Conservation (phyloP, 805 yeast species). For the Yamadazyma tumulicola region DNA sequence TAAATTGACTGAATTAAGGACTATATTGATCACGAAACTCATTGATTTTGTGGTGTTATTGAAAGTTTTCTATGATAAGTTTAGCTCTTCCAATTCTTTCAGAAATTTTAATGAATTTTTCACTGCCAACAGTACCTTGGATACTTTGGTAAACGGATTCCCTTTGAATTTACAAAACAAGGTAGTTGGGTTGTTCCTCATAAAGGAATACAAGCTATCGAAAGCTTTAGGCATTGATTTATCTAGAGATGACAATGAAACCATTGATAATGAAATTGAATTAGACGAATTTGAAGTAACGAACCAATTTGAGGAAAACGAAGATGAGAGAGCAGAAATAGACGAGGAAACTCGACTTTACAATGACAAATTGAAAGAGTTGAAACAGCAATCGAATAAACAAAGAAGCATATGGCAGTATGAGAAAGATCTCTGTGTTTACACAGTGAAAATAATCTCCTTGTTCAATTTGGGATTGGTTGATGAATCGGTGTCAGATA, state of each 20-base stretch:
- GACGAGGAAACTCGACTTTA: slow-evolving; percentile 9
- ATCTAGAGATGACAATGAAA: slow-evolving; percentile 54
- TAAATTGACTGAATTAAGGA: slow-evolving; percentile 5
- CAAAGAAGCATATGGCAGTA: slow-evolving; percentile 26
- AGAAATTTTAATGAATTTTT: slow-evolving; percentile 33
- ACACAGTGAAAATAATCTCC: slow-evolving; percentile 34
- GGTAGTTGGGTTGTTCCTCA: slow-evolving; percentile 42
- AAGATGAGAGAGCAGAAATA: slow-evolving; percentile 5
- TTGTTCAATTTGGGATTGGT: slow-evolving; percentile 33
- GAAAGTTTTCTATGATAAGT: slow-evolving; percentile 31
- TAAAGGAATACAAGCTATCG: slow-evolving; percentile 47
- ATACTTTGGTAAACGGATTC: slow-evolving; percentile 18
- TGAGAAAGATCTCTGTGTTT: slow-evolving; percentile 42
- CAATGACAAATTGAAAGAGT: slow-evolving; percentile 3
- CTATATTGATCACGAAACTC: slow-evolving; percentile 12
- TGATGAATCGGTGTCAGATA: slow-evolving; percentile 17
- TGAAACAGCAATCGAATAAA: slow-evolving; percentile 1
- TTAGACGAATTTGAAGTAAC: slow-evolving; percentile 13
- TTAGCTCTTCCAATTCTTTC: slow-evolving; percentile 22
- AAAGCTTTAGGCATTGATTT: slow-evolving; percentile 31
- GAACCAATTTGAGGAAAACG: slow-evolving; percentile 2
- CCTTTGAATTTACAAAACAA: slow-evolving; percentile 26
- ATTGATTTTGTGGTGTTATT: slow-evolving; percentile 33
- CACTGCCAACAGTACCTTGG: slow-evolving; percentile 16
- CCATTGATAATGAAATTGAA: background rate